A percentile compares a stretch with the other conserved stretches of the same genome.
phyloP scores from a whole-genome alignment of 345 rosid species.

The Eutrema japonicum region DNA sequence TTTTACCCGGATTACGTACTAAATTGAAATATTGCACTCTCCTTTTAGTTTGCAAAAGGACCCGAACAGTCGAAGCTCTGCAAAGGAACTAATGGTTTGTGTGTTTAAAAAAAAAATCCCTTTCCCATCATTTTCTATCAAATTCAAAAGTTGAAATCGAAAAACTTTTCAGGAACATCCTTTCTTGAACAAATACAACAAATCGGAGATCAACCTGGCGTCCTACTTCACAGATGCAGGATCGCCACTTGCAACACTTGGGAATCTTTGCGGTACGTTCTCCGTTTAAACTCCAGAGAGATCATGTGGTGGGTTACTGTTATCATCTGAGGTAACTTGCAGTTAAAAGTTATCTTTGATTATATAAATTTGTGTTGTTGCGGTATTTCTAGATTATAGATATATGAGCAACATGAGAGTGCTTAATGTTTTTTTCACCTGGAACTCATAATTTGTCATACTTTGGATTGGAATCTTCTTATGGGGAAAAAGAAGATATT shows the following conservation, averaged over 20 bases:
- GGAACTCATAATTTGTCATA: conserved; percentile 28
- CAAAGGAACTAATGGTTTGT: conserved; percentile 56
- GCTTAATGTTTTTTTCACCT: not conserved
- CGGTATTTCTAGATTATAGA: conserved; percentile 28
- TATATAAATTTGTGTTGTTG: not conserved
- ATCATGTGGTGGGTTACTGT: conserved; percentile 21
- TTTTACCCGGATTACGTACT: not conserved
- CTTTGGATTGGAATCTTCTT: not conserved
- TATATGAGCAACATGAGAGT: conserved; percentile 29
- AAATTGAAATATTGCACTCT: conserved; percentile 29
- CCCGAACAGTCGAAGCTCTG: conserved; percentile 61
- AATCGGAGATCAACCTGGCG: conserved; percentile 65
- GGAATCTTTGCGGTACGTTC: conserved; percentile 52
- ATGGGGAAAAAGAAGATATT: conserved; percentile 17
- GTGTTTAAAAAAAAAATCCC: conserved; percentile 21
- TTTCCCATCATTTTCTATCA: not conserved
- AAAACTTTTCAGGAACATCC: conserved; percentile 62
- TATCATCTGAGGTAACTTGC: conserved; percentile 27
- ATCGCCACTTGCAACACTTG: conserved; percentile 86
- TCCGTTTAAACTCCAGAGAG: conserved; percentile 28
- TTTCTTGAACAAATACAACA: conserved; percentile 69
- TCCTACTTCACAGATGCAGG: conserved; percentile 88
- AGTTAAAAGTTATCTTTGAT: not conserved
- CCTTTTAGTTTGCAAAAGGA: conserved; percentile 75
- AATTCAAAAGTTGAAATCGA: conserved; percentile 5